Percentiles rank a stretch among this genome's conserved stretches.
Conservation (phyloP, 2,329 filamentous ascomycete species). For the Penicillium sp. region DNA sequence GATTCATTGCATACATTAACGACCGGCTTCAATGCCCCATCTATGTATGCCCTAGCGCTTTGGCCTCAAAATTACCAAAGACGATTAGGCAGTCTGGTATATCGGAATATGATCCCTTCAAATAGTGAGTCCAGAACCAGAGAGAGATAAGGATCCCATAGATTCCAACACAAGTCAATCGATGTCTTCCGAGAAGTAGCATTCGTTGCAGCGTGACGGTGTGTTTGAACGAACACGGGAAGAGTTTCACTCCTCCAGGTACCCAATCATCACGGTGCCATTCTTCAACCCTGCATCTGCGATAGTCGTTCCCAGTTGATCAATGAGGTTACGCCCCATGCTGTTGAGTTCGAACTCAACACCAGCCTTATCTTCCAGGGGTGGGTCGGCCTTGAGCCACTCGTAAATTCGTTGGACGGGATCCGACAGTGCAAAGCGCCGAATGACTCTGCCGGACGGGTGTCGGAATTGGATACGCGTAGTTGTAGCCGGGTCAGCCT, state of each 20-base stretch:
- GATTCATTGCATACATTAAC: constrained; percentile 5
- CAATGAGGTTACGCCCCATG: constrained; percentile 82
- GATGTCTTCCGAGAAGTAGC: constrained; percentile 14
- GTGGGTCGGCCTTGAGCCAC: constrained; percentile 82
- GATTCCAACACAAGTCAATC: constrained; percentile 6
- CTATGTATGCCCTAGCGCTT: background rate
- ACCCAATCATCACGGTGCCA: constrained; percentile 93
- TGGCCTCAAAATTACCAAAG: background rate
- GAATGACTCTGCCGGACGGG: constrained; percentile 76
- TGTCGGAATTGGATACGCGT: constrained; percentile 93
- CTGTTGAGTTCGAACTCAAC: constrained; percentile 81
- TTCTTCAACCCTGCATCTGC: constrained; percentile 82
- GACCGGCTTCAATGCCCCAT: background rate
- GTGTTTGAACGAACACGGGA: background rate
- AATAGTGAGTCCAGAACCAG: background rate
- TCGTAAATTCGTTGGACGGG: constrained; percentile 82
- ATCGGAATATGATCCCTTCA: background rate
- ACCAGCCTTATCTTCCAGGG: constrained; percentile 73
- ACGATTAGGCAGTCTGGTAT: background rate
- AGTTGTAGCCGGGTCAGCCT: constrained; percentile 63
- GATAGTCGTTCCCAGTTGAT: constrained; percentile 68
- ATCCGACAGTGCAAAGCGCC: constrained; percentile 75
- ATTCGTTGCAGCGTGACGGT: background rate
- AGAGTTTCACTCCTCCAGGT: constrained; percentile 55
- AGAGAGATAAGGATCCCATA: constrained; percentile 4